Conservation (phyloP, 495 filamentous ascomycete genomes). For the Aspergillus kassunensis region DNA sequence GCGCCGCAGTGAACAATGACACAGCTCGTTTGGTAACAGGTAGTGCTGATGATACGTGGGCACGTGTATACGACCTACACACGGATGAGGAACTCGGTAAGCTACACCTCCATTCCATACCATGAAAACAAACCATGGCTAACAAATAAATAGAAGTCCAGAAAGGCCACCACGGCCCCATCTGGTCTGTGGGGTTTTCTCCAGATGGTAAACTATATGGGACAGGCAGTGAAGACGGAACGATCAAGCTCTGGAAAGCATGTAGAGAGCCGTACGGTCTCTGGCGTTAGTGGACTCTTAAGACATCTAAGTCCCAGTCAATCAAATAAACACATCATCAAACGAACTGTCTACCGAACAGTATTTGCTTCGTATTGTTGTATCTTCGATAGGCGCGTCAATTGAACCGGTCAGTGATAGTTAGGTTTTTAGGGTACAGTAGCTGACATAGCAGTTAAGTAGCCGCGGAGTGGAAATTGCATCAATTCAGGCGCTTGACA, state of each 20-base stretch:
- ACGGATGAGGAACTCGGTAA: constrained; percentile 69
- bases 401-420: too few species aligned
- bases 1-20: constrained; percentile 78
- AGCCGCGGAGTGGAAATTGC: too few species aligned
- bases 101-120: constrained; percentile 22
- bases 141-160: constrained; percentile 78
- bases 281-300: too few species aligned
- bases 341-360: too few species aligned
- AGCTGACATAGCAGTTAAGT: too few species aligned
- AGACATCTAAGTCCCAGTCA: too few species aligned
- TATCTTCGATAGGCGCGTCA: too few species aligned
- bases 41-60: constrained; percentile 86
- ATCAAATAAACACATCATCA: too few species aligned
- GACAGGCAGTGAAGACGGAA: constrained; percentile 95
- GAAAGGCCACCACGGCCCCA: constrained; percentile 95
- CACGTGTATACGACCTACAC: constrained; percentile 84
- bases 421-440: too few species aligned
- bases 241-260: constrained; percentile 89
- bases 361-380: too few species aligned
- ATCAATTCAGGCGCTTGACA: too few species aligned
- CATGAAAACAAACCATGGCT: too few species aligned
- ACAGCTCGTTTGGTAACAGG: constrained; percentile 83
- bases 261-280: constrained; percentile 64
- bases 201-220: constrained; percentile 94
- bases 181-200: constrained; percentile 92